Base-by-base conservation (phyloP, 176 grass and related monocot species). In the Oropetium thomaeum region DNA sequence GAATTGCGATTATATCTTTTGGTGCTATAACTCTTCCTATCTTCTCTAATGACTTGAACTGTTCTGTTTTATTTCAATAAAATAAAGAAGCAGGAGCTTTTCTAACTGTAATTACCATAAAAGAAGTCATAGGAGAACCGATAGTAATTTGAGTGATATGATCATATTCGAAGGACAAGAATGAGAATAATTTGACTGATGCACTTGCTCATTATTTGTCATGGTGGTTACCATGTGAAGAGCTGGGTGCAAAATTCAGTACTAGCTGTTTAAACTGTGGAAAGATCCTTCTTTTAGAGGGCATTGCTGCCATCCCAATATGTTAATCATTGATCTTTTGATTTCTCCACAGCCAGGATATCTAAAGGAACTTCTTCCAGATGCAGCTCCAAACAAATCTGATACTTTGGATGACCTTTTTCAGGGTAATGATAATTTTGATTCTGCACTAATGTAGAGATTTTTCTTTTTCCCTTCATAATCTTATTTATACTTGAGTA, bases 301-400 rank as follows among this genome's bases (percentile, higher is more conserved):
- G 71, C 15, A 70, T 67, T 0, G 2, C 25, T 69, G 39, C 4
- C 29, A 37, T n/a, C 34, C 12, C 47, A 53, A 9, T 69, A 62
- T 63, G 39, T 26, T 77, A 43, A n/a, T 23, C 42, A 42, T 62
- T 82, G 58, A 61, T 47, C 34, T 8, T 73, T 8, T 2, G 17
- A 35, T 82, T 83, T 79, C 9, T 31, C 70, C 71, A 71, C 80
- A 89, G 90, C 90, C 90, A 65, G 90, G 90, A 81, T 93, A 93
- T 74, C 87, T 93, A 15, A 87, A 72, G 77, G 73, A 89, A 38
- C 80, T 93, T 79, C 62, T 93, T 41, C 90, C 90, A 7, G 86
- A 89, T 78, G 84, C 86, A 42, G 87, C 87, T 68, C 90, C 90
- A 38, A 60, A 14, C 15, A 47, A 69, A 52, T 67, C 90, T 74